Percentiles rank a stretch among this genome's conserved stretches.
These are phyloP conservation scores for Euphorbia celastroides DNA, from an alignment of 441 rosid species.

Conservation along the genomic window DNA sequence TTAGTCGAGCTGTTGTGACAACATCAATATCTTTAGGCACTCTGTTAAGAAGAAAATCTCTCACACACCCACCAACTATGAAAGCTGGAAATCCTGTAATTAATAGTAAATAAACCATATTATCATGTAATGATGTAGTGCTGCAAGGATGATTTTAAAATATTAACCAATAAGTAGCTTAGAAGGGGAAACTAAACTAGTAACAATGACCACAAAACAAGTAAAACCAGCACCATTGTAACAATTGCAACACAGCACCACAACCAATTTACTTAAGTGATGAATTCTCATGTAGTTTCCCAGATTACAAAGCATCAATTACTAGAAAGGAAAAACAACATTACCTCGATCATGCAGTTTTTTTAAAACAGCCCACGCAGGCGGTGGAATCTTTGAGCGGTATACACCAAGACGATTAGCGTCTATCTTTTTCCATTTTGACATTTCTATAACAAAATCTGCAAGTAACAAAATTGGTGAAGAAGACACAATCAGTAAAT, in stretches of 20 bases:
- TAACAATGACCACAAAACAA: too few relatives aligned
- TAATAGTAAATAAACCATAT: not conserved
- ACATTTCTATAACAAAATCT: constrained; percentile 40
- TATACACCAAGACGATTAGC: constrained; percentile 44
- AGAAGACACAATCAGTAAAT: not conserved
- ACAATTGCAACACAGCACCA: not conserved
- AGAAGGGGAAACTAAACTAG: not conserved
- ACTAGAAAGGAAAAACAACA: not conserved
- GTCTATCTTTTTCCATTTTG: constrained; percentile 60
- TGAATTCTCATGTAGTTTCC: not conserved
- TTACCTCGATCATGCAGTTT: constrained; percentile 48
- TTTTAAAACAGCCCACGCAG: constrained; percentile 54
- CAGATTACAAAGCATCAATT: not conserved
- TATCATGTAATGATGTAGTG: not conserved
- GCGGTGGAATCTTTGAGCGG: constrained; percentile 43
- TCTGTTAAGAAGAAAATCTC: constrained; percentile 76
- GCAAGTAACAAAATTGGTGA: too few relatives aligned
- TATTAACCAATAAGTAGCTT: not conserved
- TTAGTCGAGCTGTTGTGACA: constrained; percentile 78
- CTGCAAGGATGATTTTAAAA: not conserved
- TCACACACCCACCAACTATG: constrained; percentile 95
- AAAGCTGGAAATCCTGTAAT: constrained; percentile 71
- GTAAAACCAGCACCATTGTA: not conserved
- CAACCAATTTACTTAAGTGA: too few relatives aligned
- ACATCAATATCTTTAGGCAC: constrained; percentile 93